Conservation (phyloP, 2,329 filamentous ascomycete species). For the Pseudovirgaria hyperparasitica region DNA sequence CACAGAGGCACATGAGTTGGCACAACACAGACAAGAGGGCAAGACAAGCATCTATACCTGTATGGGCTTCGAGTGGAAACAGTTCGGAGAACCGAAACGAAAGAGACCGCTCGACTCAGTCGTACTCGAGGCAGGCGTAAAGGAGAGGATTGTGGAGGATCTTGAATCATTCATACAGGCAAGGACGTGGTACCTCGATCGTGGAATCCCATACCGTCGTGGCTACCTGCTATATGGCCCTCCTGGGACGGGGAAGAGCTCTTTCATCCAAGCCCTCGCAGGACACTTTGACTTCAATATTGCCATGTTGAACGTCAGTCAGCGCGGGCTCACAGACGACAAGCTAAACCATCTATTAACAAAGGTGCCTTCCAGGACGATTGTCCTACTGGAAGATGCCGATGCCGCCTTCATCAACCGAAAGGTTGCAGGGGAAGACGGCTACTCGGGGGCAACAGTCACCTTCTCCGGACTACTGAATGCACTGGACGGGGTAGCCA, state of each 20-base stretch:
- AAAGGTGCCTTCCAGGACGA: slow-evolving; percentile 68
- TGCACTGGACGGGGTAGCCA: slow-evolving; percentile 71
- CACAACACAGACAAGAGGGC: slow-evolving; percentile 69
- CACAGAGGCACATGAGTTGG: slow-evolving; percentile 69
- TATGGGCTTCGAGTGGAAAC: slow-evolving; percentile 71
- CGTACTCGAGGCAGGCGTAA: slow-evolving; percentile 70
- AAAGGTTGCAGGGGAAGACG: slow-evolving; percentile 62
- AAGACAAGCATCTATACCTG: slow-evolving; percentile 88
- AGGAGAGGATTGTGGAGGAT: slow-evolving; percentile 67
- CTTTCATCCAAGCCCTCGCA: slow-evolving; percentile 89
- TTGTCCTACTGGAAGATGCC: slow-evolving; percentile 78
- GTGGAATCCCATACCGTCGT: slow-evolving; percentile 85
- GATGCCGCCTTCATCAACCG: slow-evolving; percentile 84
- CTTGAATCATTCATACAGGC: slow-evolving; percentile 70
- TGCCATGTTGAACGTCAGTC: slow-evolving; percentile 81
- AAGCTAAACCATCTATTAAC: slow-evolving; percentile 75
- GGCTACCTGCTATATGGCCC: slow-evolving; percentile 85
- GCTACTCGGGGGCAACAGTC: slow-evolving; percentile 75
- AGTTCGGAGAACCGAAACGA: slow-evolving; percentile 69
- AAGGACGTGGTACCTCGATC: slow-evolving; percentile 79
- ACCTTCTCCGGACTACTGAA: slow-evolving; percentile 83
- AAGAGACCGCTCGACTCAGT: slow-evolving; percentile 85
- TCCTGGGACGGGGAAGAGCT: slow-evolving; percentile 85
- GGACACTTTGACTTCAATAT: slow-evolving; percentile 89
- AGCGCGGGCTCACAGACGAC: slow-evolving; percentile 81